Conservation (phyloP, 2,329 filamentous ascomycete genomes). For the Paramyrothecium roridum region DNA sequence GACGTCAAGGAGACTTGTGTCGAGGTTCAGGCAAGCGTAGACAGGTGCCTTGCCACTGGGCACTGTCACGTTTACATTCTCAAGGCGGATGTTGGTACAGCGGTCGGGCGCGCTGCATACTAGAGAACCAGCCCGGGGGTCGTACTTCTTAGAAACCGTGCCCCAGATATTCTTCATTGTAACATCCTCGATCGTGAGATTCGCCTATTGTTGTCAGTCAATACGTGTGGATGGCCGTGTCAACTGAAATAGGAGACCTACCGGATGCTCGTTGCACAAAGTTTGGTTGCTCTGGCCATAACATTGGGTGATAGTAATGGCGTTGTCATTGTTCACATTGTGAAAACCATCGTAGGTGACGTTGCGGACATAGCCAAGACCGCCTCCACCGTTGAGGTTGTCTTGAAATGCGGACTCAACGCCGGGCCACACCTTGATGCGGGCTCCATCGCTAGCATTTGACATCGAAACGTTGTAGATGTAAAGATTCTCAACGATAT, state of each 20-base stretch:
- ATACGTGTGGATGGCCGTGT: no score
- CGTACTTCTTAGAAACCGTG: conserved; percentile 20
- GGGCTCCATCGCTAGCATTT: conserved; percentile 61
- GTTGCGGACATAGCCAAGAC: conserved; percentile 54
- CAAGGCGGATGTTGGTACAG: conserved; percentile 16
- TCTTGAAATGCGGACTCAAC: conserved; percentile 29
- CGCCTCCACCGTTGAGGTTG: conserved; percentile 57
- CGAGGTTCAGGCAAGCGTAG: conserved; percentile 18
- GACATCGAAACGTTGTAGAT: conserved; percentile 59
- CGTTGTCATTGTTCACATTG: conserved; percentile 56
- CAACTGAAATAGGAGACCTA: no score
- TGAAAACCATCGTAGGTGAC: conserved; percentile 63
- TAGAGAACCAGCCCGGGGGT: conserved; percentile 22
- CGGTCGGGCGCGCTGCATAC: conserved; percentile 25
- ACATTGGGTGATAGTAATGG: conserved; percentile 23
- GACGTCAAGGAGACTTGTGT: conserved; percentile 10
- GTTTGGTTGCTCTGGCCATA: conserved; percentile 22
- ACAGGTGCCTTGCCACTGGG: conserved; percentile 16
- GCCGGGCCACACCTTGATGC: conserved; percentile 73
- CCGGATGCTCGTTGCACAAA: conserved; percentile 17
- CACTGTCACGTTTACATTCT: conserved; percentile 16
- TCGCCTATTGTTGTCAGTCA: conserved; percentile 12
- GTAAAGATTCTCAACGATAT: conserved; percentile 68
- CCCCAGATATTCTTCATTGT: conserved; percentile 26
- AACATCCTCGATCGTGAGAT: conserved; percentile 18